Conservation (phyloP, 805 yeast species). For the Ogataea zsoltii region DNA sequence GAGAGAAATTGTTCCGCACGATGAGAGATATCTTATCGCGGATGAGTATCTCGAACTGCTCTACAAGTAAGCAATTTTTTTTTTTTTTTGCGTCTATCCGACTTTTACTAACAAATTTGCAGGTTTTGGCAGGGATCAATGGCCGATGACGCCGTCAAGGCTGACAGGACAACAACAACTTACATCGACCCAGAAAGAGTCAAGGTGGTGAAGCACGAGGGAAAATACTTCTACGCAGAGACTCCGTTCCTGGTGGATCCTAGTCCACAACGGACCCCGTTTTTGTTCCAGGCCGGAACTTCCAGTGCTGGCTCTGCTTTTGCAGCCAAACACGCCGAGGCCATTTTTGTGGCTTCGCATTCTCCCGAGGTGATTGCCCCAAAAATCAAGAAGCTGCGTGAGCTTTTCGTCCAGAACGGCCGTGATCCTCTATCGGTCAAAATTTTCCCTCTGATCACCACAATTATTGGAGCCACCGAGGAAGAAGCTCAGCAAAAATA, state of each 20-base stretch:
- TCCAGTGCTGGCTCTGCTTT: conserved; percentile 31
- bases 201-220: conserved; percentile 31
- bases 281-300: conserved; percentile 34
- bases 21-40: conserved; percentile 31
- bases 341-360: conserved; percentile 27
- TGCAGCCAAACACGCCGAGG: conserved; percentile 36
- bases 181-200: conserved; percentile 28
- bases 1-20: conserved; percentile 32
- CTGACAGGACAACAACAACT: conserved; percentile 31
- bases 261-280: conserved; percentile 34
- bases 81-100: background rate
- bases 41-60: conserved; percentile 32
- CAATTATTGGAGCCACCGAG: conserved; percentile 6
- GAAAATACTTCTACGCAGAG: conserved; percentile 32
- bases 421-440: conserved; percentile 9
- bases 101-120: background rate
- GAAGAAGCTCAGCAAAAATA: conserved; percentile 6
- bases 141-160: conserved; percentile 34
- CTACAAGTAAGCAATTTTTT: conserved; percentile 16
- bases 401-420: conserved; percentile 8
- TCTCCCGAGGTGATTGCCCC: conserved; percentile 24
- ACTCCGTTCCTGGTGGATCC: conserved; percentile 30
- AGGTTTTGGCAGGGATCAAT: conserved; percentile 31
- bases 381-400: conserved; percentile 8
- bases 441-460: conserved; percentile 9